Percentiles rank a stretch among this genome's conserved stretches.
These are phyloP conservation scores for Cornus suecica DNA, from an alignment of 148 eudicot genomes.

Conservation along the genomic window DNA sequence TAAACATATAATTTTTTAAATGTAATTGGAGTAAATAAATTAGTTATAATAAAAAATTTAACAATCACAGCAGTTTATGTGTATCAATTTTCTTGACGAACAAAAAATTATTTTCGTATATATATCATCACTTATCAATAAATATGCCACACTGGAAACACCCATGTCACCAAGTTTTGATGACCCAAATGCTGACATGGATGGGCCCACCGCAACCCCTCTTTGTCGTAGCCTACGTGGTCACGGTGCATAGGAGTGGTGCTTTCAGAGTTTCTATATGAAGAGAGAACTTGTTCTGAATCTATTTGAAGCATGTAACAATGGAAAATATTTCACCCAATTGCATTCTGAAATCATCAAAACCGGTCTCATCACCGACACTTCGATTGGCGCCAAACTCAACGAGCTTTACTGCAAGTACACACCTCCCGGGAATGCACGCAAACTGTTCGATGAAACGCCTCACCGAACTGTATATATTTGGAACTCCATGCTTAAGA, in stretches of 20 bases:
- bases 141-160: too few relatives aligned
- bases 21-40: too few relatives aligned
- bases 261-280: slow-evolving; percentile 11
- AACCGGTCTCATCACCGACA: slow-evolving; percentile 18
- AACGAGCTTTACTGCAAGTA: slow-evolving; percentile 5
- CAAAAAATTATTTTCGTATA: too few relatives aligned
- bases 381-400: slow-evolving; percentile 19
- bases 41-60: too few relatives aligned
- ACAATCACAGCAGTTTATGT: too few relatives aligned
- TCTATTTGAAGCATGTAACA: slow-evolving; percentile 20
- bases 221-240: neutral
- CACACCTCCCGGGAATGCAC: slow-evolving; percentile 9
- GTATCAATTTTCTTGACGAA: too few relatives aligned
- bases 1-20: too few relatives aligned
- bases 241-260: neutral
- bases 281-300: slow-evolving; percentile 9
- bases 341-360: slow-evolving; percentile 26
- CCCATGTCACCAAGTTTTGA: too few relatives aligned
- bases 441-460: slow-evolving; percentile 37
- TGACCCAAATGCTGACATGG: too few relatives aligned
- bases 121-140: too few relatives aligned
- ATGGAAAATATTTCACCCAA: slow-evolving; percentile 12
- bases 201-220: too few relatives aligned
- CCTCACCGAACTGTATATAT: slow-evolving; percentile 18
- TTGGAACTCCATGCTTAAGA: slow-evolving; percentile 23